These are phyloP conservation scores for Meripilus lineatus DNA, from an alignment of 1,284 basidiomycete genomes.

Conservation along the genomic window DNA sequence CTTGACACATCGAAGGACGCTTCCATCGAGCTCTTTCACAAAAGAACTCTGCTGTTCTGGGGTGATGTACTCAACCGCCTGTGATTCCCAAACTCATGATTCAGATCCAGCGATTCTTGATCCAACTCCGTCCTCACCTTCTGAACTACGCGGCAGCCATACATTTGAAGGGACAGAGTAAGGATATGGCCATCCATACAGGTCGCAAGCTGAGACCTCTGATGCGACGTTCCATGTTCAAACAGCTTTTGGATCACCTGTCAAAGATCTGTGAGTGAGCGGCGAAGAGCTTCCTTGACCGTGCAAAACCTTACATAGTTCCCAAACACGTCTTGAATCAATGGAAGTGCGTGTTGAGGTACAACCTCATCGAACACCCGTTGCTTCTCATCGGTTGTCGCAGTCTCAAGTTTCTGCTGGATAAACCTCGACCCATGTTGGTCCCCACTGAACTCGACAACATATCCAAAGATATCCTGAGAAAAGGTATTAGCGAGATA, in stretches of 20 bases:
- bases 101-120: slow-evolving; percentile 7
- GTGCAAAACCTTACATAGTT: slow-evolving; percentile 70
- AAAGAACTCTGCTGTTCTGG: slow-evolving; percentile 75
- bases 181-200: slow-evolving; percentile 82
- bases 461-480: slow-evolving; percentile 81
- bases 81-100: slow-evolving; percentile 10
- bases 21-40: slow-evolving; percentile 77
- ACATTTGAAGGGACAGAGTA: slow-evolving; percentile 85
- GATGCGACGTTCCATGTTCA: slow-evolving; percentile 79
- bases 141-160: slow-evolving; percentile 91
- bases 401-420: slow-evolving; percentile 78
- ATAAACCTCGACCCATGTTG: slow-evolving; percentile 93
- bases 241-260: slow-evolving; percentile 95
- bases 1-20: slow-evolving; percentile 85
- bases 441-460: slow-evolving; percentile 93
- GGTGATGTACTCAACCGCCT: slow-evolving; percentile 84
- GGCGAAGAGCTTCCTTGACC: slow-evolving; percentile 6
- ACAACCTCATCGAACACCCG: slow-evolving; percentile 89
- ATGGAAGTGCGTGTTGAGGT: slow-evolving; percentile 66
- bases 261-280: neutral
- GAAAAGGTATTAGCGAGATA: slow-evolving; percentile 13
- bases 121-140: slow-evolving; percentile 45
- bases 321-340: slow-evolving; percentile 95
- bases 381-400: slow-evolving; percentile 75
- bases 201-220: slow-evolving; percentile 68